Evolutionary conservation across 2,329 filamentous ascomycete genomes (phyloP).

Genomic region (Talaromyces islandicus): DNA sequence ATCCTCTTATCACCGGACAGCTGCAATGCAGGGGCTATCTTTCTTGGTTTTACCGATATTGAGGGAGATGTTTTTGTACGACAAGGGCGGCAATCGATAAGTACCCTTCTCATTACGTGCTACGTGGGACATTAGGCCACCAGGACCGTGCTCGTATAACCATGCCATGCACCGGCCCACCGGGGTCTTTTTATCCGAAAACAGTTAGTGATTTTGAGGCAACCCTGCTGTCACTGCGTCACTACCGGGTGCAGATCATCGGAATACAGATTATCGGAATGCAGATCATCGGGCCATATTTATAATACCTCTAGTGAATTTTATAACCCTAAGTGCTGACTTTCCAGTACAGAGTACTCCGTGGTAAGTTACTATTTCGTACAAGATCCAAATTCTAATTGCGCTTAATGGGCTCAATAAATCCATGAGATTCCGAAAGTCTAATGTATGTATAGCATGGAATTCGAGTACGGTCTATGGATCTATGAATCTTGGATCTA

Average conservation of each 20-base stretch:
- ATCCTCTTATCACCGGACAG: neutral
- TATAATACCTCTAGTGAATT: neutral
- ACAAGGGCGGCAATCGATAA: neutral
- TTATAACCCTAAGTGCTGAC: neutral
- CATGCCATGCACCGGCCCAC: no score
- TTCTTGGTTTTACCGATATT: no score
- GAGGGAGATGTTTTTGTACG: no score
- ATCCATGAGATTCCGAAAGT: neutral
- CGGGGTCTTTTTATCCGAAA: neutral
- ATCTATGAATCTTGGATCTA: neutral
- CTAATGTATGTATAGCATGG: neutral
- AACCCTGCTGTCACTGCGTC: neutral
- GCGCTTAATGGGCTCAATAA: neutral
- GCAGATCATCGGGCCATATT: neutral
- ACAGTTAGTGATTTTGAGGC: neutral
- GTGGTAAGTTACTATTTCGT: neutral
- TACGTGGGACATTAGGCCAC: neutral
- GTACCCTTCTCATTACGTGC: neutral
- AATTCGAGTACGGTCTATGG: neutral
- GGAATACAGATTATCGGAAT: no score
- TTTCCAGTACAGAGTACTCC: no score
- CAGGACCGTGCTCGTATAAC: neutral
- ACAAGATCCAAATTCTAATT: neutral
- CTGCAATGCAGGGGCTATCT: neutral
- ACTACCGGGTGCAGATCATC: neutral